Conservation (phyloP, 2,329 filamentous ascomycete species). For the Aspergillus aculeatinus region DNA sequence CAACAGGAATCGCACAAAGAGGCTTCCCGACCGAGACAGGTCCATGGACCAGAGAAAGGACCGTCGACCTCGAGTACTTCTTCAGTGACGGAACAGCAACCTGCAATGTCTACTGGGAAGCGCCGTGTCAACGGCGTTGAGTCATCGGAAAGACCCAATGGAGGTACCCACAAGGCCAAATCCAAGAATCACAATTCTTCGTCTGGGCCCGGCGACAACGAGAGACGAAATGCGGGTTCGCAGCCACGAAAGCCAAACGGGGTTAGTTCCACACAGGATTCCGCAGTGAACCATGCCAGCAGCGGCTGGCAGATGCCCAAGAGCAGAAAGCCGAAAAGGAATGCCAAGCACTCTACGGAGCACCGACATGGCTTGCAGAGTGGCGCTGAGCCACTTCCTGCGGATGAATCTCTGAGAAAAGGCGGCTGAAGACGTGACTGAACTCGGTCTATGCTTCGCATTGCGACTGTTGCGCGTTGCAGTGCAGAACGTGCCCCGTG, state of each 20-base stretch:
- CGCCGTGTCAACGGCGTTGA: constrained; percentile 34
- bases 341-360: constrained; percentile 36
- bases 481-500: not conserved
- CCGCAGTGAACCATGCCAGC: constrained; percentile 19
- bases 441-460: not conserved
- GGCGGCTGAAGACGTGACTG: constrained; percentile 38
- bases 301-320: constrained; percentile 48
- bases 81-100: constrained; percentile 31
- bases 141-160: constrained; percentile 35
- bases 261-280: constrained; percentile 26
- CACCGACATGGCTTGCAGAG: constrained; percentile 27
- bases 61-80: constrained; percentile 22
- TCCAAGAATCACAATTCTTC: constrained; percentile 30
- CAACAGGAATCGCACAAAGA: constrained; percentile 32
- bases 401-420: constrained; percentile 46
- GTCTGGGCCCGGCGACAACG: constrained; percentile 22
- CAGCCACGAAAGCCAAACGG: constrained; percentile 35
- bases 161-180: constrained; percentile 35
- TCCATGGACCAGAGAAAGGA: constrained; percentile 26
- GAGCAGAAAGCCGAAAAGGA: constrained; percentile 41
- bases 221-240: constrained; percentile 32
- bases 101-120: constrained; percentile 32
- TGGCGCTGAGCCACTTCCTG: constrained; percentile 40
- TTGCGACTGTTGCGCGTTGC: not conserved
- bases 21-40: constrained; percentile 28